These are phyloP conservation scores for Oehlia diaphana DNA, from an alignment of 192 early-diverging fungal species.

Conservation along the genomic window DNA sequence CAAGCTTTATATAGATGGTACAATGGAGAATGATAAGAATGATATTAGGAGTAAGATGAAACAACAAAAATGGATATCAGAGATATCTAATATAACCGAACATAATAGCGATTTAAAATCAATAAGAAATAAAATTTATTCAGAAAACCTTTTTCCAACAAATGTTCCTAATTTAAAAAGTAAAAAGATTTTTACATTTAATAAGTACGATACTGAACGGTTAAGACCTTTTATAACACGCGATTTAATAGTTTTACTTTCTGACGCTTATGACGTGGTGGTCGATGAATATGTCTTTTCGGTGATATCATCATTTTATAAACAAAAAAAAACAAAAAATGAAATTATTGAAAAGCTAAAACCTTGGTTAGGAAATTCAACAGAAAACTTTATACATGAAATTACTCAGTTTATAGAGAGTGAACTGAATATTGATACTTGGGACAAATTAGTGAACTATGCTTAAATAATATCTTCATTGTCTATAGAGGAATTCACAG, in stretches of 20 bases:
- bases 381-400: slow-evolving; percentile 2
- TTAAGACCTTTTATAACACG: not conserved
- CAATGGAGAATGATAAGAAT: not conserved
- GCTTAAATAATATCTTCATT: not conserved
- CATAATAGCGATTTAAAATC: not conserved
- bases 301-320: not conserved
- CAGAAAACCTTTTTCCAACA: not conserved
- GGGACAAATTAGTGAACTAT: not conserved
- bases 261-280: not conserved
- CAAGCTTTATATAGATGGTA: not conserved
- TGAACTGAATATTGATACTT: not conserved
- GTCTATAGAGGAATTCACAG: slow-evolving; percentile 32
- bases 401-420: not conserved
- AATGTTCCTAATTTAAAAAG: not conserved
- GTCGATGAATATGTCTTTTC: not conserved
- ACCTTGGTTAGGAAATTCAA: not conserved
- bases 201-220: not conserved
- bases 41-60: not conserved
- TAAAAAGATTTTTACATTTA: not conserved
- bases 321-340: not conserved
- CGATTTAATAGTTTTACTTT: slow-evolving; percentile 3
- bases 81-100: slow-evolving; percentile 2
- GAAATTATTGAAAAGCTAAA: not conserved
- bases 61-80: not conserved
- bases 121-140: not conserved